These are phyloP conservation scores for Quercus alba DNA, from an alignment of 306 rosid genomes.

Conservation along the genomic window DNA sequence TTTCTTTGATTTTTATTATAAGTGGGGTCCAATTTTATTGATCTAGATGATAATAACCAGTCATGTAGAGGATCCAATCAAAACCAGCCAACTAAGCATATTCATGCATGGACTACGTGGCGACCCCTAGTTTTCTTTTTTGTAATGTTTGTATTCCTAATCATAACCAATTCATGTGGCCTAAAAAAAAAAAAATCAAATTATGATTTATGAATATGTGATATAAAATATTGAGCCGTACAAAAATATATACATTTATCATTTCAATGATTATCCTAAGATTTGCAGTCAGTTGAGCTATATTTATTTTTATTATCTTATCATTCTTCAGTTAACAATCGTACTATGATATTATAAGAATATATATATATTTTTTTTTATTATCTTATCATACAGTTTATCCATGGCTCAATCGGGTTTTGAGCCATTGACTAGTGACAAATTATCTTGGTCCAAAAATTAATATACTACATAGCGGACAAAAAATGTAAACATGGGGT, in stretches of 20 bases:
- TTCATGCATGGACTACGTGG: conserved; percentile 26
- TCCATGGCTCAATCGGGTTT: too few relatives aligned
- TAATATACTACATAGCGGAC: too few relatives aligned
- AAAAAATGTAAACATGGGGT: too few relatives aligned
- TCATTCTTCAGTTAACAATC: not conserved
- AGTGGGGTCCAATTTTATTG: conserved; percentile 23
- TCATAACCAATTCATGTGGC: conserved; percentile 11
- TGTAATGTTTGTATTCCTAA: conserved; percentile 19
- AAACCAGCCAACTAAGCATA: conserved; percentile 25
- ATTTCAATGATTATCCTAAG: conserved; percentile 34
- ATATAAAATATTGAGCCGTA: conserved; percentile 17
- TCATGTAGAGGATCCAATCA: conserved; percentile 15
- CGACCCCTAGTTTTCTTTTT: conserved; percentile 7
- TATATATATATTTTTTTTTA: too few relatives aligned
- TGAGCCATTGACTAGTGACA: too few relatives aligned
- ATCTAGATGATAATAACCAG: conserved; percentile 1
- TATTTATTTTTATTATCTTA: not conserved
- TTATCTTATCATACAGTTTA: too few relatives aligned
- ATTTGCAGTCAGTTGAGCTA: conserved; percentile 5
- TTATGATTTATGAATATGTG: not conserved
- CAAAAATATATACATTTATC: not conserved
- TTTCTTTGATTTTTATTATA: not conserved
- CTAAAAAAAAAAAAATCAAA: not conserved
- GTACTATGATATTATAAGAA: not conserved
- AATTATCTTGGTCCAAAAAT: too few relatives aligned